Percentiles rank a stretch among this genome's conserved stretches.
phyloP scores from a whole-genome alignment of 768 basidiomycete genomes.

The Boletus speciosus region DNA sequence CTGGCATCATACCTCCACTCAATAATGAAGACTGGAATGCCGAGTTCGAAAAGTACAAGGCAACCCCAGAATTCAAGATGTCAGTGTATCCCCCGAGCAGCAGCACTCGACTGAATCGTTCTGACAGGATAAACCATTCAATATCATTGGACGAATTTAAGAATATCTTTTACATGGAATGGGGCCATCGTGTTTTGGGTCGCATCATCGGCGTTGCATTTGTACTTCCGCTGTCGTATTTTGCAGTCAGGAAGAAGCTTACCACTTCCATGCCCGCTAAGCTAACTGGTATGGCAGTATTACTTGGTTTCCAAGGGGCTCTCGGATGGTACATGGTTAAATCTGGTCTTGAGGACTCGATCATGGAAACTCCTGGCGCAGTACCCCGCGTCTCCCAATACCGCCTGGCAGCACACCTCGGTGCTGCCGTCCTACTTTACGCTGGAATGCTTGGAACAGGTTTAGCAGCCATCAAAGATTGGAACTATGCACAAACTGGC shows the following conservation, averaged over 20 bases:
- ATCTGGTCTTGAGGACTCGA: slow-evolving; percentile 83
- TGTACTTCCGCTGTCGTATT: slow-evolving; percentile 81
- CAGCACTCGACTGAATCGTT: not conserved
- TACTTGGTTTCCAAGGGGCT: slow-evolving; percentile 88
- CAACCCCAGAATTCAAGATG: slow-evolving; percentile 94
- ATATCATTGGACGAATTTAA: slow-evolving; percentile 92
- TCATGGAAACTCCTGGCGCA: slow-evolving; percentile 75
- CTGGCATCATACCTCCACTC: slow-evolving; percentile 84
- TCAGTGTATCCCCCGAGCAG: slow-evolving; percentile 40
- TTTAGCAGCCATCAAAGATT: slow-evolving; percentile 72
- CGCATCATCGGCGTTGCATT: slow-evolving; percentile 82
- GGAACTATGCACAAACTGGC: slow-evolving; percentile 60
- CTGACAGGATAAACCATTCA: slow-evolving; percentile 75
- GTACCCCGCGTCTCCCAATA: slow-evolving; percentile 97
- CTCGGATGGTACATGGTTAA: slow-evolving; percentile 99
- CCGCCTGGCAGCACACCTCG: slow-evolving; percentile 89
- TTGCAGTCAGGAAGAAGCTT: slow-evolving; percentile 66
- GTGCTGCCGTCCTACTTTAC: slow-evolving; percentile 89
- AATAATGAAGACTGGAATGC: slow-evolving; percentile 71
- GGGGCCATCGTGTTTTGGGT: slow-evolving; percentile 91
- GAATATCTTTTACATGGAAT: slow-evolving; percentile 97
- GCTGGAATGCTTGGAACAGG: slow-evolving; percentile 87
- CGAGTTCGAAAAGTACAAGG: slow-evolving; percentile 93
- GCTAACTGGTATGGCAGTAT: slow-evolving; percentile 66
- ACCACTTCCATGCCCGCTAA: slow-evolving; percentile 57